A percentile compares a stretch with the other conserved stretches of the same genome.
These are phyloP conservation scores for Dalechampia spathulata DNA, from an alignment of 441 rosid genomes.

Conservation along the genomic window DNA sequence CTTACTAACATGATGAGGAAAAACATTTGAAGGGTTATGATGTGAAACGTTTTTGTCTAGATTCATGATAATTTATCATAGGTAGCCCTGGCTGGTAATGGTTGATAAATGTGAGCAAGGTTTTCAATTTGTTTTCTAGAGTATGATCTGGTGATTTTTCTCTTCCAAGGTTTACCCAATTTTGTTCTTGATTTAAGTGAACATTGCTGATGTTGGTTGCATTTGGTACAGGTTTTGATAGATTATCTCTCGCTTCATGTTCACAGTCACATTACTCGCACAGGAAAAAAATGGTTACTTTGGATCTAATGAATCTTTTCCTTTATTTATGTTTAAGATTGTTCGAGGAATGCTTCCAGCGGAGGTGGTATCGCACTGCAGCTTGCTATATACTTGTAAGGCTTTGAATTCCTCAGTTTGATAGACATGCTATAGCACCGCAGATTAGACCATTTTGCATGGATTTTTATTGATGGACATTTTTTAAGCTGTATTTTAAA, in stretches of 20 bases:
- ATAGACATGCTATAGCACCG: too few species aligned
- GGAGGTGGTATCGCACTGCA: slow-evolving; percentile 98
- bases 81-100: not conserved
- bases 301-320: slow-evolving; percentile 12
- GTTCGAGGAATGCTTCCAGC: slow-evolving; percentile 97
- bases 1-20: not conserved
- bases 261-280: not conserved
- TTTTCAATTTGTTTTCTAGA: not conserved
- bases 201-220: slow-evolving; percentile 3
- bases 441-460: too few species aligned
- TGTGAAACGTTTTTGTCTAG: not conserved
- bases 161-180: not conserved
- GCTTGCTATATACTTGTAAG: slow-evolving; percentile 99
- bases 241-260: not conserved
- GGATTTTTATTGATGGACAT: too few species aligned
- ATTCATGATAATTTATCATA: not conserved
- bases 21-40: not conserved
- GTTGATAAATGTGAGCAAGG: not conserved
- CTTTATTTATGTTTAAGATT: slow-evolving; percentile 43
- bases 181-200: not conserved
- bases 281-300: not conserved
- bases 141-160: not conserved
- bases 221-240: not conserved
- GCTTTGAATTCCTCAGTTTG: slow-evolving; percentile 17
- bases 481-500: not conserved